These are phyloP conservation scores for Saccharomyces paradoxus DNA, from an alignment of 805 yeast genomes.

Conservation along the genomic window DNA sequence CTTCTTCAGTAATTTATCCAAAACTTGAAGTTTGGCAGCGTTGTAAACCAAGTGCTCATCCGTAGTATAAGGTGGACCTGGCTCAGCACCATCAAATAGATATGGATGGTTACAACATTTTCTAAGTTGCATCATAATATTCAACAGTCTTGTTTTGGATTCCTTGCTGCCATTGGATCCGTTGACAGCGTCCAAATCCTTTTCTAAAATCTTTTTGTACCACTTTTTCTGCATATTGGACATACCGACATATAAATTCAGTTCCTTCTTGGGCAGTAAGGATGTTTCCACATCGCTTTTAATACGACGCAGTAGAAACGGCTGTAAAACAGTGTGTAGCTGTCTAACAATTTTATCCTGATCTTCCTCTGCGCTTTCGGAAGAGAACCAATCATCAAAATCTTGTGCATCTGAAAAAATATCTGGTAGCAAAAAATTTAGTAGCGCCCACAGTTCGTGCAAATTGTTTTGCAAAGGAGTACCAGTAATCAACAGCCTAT, in stretches of 20 bases:
- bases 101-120: slow-evolving; percentile 85
- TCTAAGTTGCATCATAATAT: slow-evolving; percentile 78
- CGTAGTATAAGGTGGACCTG: slow-evolving; percentile 82
- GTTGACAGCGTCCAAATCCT: slow-evolving; percentile 77
- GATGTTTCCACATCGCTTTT: slow-evolving; percentile 78
- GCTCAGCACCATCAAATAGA: slow-evolving; percentile 80
- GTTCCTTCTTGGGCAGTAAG: slow-evolving; percentile 63
- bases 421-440: slow-evolving; percentile 71
- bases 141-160: slow-evolving; percentile 64
- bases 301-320: slow-evolving; percentile 67
- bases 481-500: slow-evolving; percentile 69
- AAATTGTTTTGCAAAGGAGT: slow-evolving; percentile 75
- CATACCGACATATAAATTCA: slow-evolving; percentile 68
- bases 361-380: slow-evolving; percentile 33
- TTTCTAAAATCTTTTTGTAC: slow-evolving; percentile 69
- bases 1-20: slow-evolving; percentile 58
- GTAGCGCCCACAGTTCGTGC: slow-evolving; percentile 74
- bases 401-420: slow-evolving; percentile 65
- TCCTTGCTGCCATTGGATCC: slow-evolving; percentile 73
- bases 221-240: slow-evolving; percentile 70
- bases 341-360: slow-evolving; percentile 55
- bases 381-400: slow-evolving; percentile 68
- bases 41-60: slow-evolving; percentile 75
- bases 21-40: slow-evolving; percentile 61
- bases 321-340: slow-evolving; percentile 66